phyloP scores from a whole-genome alignment of 2,329 filamentous ascomycete species.

The Xylaria sp. region DNA sequence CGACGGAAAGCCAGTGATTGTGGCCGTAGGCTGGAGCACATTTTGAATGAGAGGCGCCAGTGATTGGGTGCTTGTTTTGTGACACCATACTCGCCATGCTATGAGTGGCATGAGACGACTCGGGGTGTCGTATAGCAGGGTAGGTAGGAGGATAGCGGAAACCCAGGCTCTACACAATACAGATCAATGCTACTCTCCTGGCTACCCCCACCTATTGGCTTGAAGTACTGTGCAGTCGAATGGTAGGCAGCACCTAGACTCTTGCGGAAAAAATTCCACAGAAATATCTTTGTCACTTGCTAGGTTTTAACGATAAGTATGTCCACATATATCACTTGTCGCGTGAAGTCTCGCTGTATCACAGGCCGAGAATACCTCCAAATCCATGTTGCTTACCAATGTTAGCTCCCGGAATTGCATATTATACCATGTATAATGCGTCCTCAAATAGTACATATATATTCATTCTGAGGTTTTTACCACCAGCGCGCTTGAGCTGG shows the following conservation, averaged over 20 bases:
- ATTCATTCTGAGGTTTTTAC: neutral
- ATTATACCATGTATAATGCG: neutral
- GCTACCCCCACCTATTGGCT: neutral
- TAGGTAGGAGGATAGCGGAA: neutral
- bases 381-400: neutral
- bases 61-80: neutral
- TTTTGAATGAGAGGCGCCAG: conserved; percentile 2
- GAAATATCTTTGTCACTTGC: neutral
- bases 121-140: neutral
- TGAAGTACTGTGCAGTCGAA: neutral
- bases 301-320: neutral
- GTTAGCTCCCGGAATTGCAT: neutral
- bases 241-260: neutral
- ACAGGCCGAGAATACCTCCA: neutral
- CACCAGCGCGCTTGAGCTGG: neutral
- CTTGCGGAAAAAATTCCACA: neutral
- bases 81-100: neutral
- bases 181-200: neutral
- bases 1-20: conserved; percentile 1
- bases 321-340: neutral
- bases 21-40: neutral
- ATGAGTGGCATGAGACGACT: neutral
- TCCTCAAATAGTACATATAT: neutral
- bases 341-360: neutral
- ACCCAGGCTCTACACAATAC: neutral